Percentiles rank a stretch among this genome's conserved stretches.
These are phyloP conservation scores for Gaultheria prostrata DNA, from an alignment of 148 eudicot species.

Conservation along the genomic window DNA sequence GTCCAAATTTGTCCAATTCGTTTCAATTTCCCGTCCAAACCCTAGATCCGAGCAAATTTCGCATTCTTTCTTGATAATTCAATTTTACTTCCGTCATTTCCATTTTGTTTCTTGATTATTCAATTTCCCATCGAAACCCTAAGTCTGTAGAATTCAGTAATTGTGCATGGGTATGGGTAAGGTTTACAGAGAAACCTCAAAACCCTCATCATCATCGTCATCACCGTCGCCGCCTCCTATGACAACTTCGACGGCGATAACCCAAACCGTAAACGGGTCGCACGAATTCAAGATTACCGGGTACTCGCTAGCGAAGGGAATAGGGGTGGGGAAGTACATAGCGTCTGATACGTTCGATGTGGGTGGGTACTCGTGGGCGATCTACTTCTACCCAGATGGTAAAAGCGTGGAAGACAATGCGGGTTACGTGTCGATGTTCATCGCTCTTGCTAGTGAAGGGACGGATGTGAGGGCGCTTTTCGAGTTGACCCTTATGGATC, in stretches of 20 bases:
- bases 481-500: slow-evolving; percentile 38
- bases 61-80: neutral
- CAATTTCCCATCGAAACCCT: neutral
- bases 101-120: neutral
- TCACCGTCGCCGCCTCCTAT: slow-evolving; percentile 17
- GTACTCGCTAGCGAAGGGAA: slow-evolving; percentile 24
- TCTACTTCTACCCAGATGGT: slow-evolving; percentile 44
- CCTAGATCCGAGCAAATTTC: slow-evolving; percentile 17
- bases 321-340: slow-evolving; percentile 26
- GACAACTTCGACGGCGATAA: slow-evolving; percentile 23
- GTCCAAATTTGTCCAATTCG: neutral
- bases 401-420: slow-evolving; percentile 34
- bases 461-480: slow-evolving; percentile 41
- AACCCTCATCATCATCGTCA: slow-evolving; percentile 21
- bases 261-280: slow-evolving; percentile 21
- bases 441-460: slow-evolving; percentile 39
- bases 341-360: slow-evolving; percentile 33
- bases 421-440: slow-evolving; percentile 34
- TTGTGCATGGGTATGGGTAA: slow-evolving; percentile 34
- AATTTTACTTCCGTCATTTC: neutral
- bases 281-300: slow-evolving; percentile 26
- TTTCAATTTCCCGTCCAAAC: neutral
- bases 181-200: slow-evolving; percentile 28
- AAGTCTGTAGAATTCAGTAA: neutral
- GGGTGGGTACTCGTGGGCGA: slow-evolving; percentile 39